Evolutionary conservation across 139 green algal species (phyloP).

Genomic region (Chlorella ohadii): DNA sequence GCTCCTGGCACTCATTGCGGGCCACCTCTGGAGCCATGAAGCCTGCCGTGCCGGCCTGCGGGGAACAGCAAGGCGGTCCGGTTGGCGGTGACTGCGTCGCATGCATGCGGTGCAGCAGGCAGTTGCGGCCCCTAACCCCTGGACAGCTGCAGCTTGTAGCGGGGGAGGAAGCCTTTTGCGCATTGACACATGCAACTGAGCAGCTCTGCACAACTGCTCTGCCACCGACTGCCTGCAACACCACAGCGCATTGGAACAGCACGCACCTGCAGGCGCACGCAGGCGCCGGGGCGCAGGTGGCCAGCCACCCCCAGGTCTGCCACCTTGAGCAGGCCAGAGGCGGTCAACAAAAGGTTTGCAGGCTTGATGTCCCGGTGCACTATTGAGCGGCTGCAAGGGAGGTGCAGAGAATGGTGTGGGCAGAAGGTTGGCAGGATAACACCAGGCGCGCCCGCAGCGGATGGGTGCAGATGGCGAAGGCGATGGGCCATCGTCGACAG

Average conservation of each 20-base stretch:
- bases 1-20: neutral
- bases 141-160: too few relatives aligned
- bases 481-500: too few relatives aligned
- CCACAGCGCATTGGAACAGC: too few relatives aligned
- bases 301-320: neutral
- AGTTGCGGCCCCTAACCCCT: too few relatives aligned
- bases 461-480: too few relatives aligned
- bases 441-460: too few relatives aligned
- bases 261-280: neutral
- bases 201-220: too few relatives aligned
- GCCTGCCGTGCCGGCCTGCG: neutral
- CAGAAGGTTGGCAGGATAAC: too few relatives aligned
- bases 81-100: neutral
- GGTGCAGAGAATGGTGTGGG: neutral
- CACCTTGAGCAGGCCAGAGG: neutral
- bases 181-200: too few relatives aligned
- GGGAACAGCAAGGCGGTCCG: neutral
- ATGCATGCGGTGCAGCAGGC: too few relatives aligned
- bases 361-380: slow-evolving; percentile 9
- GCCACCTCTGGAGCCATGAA: neutral
- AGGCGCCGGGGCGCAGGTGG: neutral
- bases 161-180: too few relatives aligned
- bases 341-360: neutral
- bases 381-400: neutral
- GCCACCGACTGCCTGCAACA: too few relatives aligned